Conservation (phyloP, 176 grass and related monocot genomes). For the Juncus inflexus region DNA sequence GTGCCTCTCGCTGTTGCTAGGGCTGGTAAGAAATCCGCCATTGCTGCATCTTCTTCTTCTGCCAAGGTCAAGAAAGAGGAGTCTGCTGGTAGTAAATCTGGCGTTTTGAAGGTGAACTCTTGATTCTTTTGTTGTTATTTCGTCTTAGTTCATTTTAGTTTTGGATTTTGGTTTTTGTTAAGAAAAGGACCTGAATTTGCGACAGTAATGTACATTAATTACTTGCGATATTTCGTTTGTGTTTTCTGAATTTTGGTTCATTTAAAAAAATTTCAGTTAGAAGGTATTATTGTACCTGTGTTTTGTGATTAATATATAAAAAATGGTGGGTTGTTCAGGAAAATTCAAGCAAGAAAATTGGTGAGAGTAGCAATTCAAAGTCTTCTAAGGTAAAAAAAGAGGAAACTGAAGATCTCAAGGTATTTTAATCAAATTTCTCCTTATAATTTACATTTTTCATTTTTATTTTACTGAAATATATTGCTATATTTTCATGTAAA, state of each 20-base stretch:
- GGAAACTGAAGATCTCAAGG: constrained; percentile 5
- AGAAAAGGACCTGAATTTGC: too few relatives aligned
- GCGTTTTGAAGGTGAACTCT: neutral
- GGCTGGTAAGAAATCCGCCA: constrained; percentile 12
- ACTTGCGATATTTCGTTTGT: too few relatives aligned
- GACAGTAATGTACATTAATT: too few relatives aligned
- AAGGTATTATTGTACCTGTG: too few relatives aligned
- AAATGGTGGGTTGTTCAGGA: neutral
- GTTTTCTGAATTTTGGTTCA: too few relatives aligned
- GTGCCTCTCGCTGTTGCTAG: constrained; percentile 1
- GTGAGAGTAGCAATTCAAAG: neutral
- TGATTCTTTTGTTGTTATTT: too few relatives aligned
- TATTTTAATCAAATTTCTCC: constrained; percentile 9
- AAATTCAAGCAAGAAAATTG: constrained; percentile 5
- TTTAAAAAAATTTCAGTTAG: too few relatives aligned
- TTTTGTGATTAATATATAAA: constrained; percentile 4
- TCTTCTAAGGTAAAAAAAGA: constrained; percentile 23
- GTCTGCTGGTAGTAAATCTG: too few relatives aligned
- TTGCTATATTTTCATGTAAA: constrained; percentile 2
- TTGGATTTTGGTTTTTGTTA: too few relatives aligned
- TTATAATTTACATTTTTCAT: neutral
- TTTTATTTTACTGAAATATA: neutral
- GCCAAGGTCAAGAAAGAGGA: too few relatives aligned
- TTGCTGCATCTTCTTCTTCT: neutral
- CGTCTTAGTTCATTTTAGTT: too few relatives aligned